These are phyloP conservation scores for Amanita jacksonii DNA, from an alignment of 768 basidiomycete species.

Conservation along the genomic window DNA sequence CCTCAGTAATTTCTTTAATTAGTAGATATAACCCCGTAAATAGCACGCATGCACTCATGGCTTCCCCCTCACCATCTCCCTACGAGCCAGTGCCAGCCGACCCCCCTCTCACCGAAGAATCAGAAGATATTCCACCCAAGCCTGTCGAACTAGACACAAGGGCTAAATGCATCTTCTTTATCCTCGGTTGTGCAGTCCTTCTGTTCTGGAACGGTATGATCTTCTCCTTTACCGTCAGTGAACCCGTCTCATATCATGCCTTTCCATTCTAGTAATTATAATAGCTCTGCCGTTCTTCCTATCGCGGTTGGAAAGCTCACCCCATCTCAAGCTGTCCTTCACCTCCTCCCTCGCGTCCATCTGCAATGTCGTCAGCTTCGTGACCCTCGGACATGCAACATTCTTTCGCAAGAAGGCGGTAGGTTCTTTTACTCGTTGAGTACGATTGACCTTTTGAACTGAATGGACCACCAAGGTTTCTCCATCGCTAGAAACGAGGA, in stretches of 20 bases:
- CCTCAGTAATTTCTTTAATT: conserved; percentile 18
- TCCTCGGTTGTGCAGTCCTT: conserved; percentile 71
- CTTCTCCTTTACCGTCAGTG: conserved; percentile 4
- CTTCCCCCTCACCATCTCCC: conserved; percentile 20
- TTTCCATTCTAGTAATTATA: conserved; percentile 56
- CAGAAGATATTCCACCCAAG: conserved; percentile 12
- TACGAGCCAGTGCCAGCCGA: conserved; percentile 30
- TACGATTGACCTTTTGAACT: not conserved
- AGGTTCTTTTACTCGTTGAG: conserved; percentile 15
- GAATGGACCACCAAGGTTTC: conserved; percentile 33
- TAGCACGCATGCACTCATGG: not conserved
- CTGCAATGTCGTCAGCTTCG: conserved; percentile 57
- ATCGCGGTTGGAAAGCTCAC: conserved; percentile 53
- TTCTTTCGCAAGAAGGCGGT: conserved; percentile 53
- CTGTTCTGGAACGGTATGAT: conserved; percentile 84
- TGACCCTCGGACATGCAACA: conserved; percentile 69
- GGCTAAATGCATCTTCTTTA: conserved; percentile 55
- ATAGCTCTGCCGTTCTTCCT: conserved; percentile 80
- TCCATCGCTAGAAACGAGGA: conserved; percentile 47
- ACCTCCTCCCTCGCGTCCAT: conserved; percentile 56
- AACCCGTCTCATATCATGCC: not conserved
- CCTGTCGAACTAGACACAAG: conserved; percentile 14
- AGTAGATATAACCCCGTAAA: not conserved
- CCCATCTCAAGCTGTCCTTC: conserved; percentile 44
- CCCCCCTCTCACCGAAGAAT: not conserved